phyloP scores from a whole-genome alignment of 108 stramenopile genomes.

The Pseudonitzschia multiseries region DNA sequence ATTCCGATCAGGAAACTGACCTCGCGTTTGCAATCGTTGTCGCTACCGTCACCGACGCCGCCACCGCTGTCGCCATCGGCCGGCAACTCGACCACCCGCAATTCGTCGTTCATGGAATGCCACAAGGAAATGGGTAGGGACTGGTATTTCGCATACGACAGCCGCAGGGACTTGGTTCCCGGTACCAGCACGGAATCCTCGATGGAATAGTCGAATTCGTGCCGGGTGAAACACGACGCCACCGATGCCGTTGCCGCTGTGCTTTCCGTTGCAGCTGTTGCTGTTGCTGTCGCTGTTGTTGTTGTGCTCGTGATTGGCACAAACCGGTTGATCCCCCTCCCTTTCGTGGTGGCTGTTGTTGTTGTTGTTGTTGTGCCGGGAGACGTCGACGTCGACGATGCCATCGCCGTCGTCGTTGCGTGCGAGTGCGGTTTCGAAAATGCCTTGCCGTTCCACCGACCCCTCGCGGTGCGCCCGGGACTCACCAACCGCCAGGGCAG shows the following conservation, averaged over 20 bases:
- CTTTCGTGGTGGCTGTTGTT: background rate
- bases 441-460: constrained; percentile 7
- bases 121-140: constrained; percentile 13
- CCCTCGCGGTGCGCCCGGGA: background rate
- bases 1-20: constrained; percentile 15
- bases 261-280: too few species aligned
- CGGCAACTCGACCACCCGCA: constrained; percentile 14
- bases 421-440: constrained; percentile 8
- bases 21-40: too few species aligned
- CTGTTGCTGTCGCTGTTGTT: background rate
- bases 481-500: background rate
- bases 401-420: too few species aligned
- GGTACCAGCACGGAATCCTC: background rate
- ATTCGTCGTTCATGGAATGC: constrained; percentile 31
- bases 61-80: background rate
- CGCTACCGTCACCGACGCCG: background rate
- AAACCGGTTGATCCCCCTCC: constrained; percentile 2
- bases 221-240: background rate
- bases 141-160: constrained; percentile 23
- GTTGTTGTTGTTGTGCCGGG: too few species aligned
- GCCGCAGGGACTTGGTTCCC: constrained; percentile 7
- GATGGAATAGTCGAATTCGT: background rate
- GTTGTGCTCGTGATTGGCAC: background rate
- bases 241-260: background rate
- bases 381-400: too few species aligned